Evolutionary conservation across 352 stramenopile species (phyloP), one percentile per base, ranked within the genome.

Genomic region (Pythium oligandrum): DNA sequence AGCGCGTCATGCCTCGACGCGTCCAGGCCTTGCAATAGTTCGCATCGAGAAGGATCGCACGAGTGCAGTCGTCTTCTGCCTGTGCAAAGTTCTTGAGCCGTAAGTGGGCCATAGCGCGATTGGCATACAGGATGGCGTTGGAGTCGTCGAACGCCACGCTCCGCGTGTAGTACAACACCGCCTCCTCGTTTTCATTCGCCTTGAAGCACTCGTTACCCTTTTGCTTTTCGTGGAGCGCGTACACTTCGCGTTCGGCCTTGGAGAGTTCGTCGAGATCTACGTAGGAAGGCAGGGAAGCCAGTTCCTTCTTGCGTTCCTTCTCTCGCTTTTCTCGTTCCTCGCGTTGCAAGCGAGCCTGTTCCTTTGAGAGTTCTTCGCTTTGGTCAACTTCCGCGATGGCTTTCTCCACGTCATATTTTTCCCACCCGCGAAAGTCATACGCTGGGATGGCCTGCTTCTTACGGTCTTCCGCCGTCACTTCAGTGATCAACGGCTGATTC

Each of bases 201-300:
- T 78, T 76, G 68, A 97, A 97, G 53, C 78, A 91, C 61, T 98
- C 93, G 59, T 98, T 98, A 6, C 93, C 93, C 57, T 98, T 98
- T 42, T 96, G 72, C 61, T 96, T 95, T 55, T 98, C 93, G 38
- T 85, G 66, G 7, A 70, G 62, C 26, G 83, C 81, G 40, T 79
- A 80, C 35, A 91, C 55, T 47, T 83, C 73, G 9, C 68, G 56
- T 45, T 82, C 81, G 40, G 75, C 61, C 0, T 47, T 35, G 32
- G 83, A 73, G 12, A 90, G 67, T 38, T 68, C 70, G 30, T 75
- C 64, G 6, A 90, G 42, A 30, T 86, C 66, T 4, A 93, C 54
- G 38, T 78, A 85, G 31, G 71, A 59, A 3, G 80, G 77, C 3
- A 93, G 53, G 31, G 76, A 73, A n/a, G 73, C 64, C 3, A 87